These are phyloP conservation scores for Magnusiomyces sp. DNA, from an alignment of 1,139 yeast species.

Conservation along the genomic window DNA sequence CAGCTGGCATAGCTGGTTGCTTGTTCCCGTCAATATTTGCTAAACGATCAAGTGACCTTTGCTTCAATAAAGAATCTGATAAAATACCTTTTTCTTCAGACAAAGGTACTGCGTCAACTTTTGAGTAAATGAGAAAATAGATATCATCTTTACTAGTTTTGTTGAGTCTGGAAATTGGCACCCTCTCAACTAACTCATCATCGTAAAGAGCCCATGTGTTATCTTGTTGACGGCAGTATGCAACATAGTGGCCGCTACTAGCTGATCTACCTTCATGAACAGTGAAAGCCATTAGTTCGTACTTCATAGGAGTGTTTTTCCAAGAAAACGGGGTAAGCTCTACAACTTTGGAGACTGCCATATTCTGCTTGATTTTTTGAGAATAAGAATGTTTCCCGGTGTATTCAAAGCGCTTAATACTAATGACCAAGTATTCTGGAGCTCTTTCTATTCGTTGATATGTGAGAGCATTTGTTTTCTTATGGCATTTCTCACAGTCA, in stretches of 20 bases:
- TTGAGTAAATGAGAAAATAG: slow-evolving; percentile 74
- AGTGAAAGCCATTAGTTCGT: slow-evolving; percentile 75
- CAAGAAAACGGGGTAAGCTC: slow-evolving; percentile 59
- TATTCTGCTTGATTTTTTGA: slow-evolving; percentile 80
- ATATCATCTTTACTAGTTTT: slow-evolving; percentile 61
- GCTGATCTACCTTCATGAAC: slow-evolving; percentile 93
- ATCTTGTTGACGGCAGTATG: slow-evolving; percentile 87
- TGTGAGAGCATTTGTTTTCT: slow-evolving; percentile 69
- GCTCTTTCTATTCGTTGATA: slow-evolving; percentile 66
- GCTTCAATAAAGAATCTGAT: no score
- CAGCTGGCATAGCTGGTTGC: no score
- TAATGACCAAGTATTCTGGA: slow-evolving; percentile 82
- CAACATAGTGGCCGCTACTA: slow-evolving; percentile 86
- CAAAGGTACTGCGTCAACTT: slow-evolving; percentile 16
- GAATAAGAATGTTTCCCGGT: slow-evolving; percentile 35
- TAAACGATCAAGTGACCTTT: no score
- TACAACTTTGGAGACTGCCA: slow-evolving; percentile 67
- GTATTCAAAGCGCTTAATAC: slow-evolving; percentile 83
- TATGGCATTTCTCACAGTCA: slow-evolving; percentile 78
- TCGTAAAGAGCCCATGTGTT: slow-evolving; percentile 83
- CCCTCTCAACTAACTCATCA: slow-evolving; percentile 77
- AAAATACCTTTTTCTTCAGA: no score
- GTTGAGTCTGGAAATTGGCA: slow-evolving; percentile 63
- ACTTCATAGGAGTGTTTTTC: slow-evolving; percentile 43
- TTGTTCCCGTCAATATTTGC: no score